A percentile compares a stretch with the other conserved stretches of the same genome.
Evolutionary conservation across 2,329 filamentous ascomycete genomes (phyloP).

Genomic region (Diplocarpon mali): DNA sequence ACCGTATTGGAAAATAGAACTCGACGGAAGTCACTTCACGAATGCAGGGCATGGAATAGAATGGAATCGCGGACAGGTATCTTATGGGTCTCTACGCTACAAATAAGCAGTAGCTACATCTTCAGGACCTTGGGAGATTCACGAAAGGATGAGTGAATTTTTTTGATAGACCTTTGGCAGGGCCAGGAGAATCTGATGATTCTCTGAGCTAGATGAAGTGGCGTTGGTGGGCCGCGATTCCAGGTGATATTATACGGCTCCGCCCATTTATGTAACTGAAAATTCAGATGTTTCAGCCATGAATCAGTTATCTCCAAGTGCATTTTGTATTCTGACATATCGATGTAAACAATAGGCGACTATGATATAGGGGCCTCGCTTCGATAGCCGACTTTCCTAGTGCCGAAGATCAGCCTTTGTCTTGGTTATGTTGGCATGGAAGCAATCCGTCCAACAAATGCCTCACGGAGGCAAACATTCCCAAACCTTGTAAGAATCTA

Average conservation of each 20-base stretch:
- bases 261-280: too few relatives aligned
- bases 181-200: too few relatives aligned
- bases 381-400: not conserved
- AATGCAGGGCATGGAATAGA: not conserved
- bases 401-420: not conserved
- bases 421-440: too few relatives aligned
- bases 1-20: conserved; percentile 12
- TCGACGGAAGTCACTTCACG: not conserved
- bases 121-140: not conserved
- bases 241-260: too few relatives aligned
- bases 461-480: too few relatives aligned
- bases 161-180: too few relatives aligned
- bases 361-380: not conserved
- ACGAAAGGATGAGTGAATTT: not conserved
- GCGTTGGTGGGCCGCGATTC: not conserved
- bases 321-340: too few relatives aligned
- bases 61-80: not conserved
- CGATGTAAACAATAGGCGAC: too few relatives aligned
- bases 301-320: too few relatives aligned
- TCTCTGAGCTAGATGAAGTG: not conserved
- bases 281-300: too few relatives aligned
- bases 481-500: too few relatives aligned
- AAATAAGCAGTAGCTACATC: not conserved
- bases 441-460: too few relatives aligned
- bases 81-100: not conserved